These are phyloP conservation scores for Colletotrichum sp. DNA, from an alignment of 2,329 filamentous ascomycete species.

Conservation along the genomic window DNA sequence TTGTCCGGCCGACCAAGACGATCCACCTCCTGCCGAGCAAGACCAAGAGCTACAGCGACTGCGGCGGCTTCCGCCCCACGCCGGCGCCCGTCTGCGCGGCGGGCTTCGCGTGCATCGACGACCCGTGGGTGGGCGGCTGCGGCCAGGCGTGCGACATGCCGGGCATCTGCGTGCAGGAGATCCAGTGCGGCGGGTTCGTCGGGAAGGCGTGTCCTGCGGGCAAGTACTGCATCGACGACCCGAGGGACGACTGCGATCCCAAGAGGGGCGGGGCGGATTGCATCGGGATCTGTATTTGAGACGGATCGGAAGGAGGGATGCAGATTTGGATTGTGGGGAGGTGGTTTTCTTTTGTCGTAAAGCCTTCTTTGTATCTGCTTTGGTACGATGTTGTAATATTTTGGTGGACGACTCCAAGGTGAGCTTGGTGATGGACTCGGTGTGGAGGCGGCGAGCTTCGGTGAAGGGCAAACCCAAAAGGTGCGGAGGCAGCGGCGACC, in stretches of 20 bases:
- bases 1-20: not conserved
- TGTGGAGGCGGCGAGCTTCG: not conserved
- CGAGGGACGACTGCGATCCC: constrained; percentile 32
- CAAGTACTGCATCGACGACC: constrained; percentile 33
- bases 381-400: not conserved
- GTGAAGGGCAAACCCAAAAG: not conserved
- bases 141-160: constrained; percentile 39
- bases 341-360: not conserved
- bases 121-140: constrained; percentile 35
- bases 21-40: not conserved
- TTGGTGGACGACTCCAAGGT: not conserved
- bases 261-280: constrained; percentile 33
- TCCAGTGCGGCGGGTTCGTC: constrained; percentile 29
- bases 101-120: constrained; percentile 33
- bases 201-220: constrained; percentile 28
- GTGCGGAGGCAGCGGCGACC: not conserved
- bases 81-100: constrained; percentile 29
- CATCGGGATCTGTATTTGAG: constrained; percentile 33
- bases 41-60: constrained; percentile 29
- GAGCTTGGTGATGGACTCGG: not conserved
- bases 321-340: not conserved
- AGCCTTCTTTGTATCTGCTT: not conserved
- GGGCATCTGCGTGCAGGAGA: constrained; percentile 34
- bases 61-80: constrained; percentile 32
- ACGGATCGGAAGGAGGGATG: not conserved